These are phyloP conservation scores for Cantharellus cinnabarinus DNA, from an alignment of 768 basidiomycete genomes.

Conservation along the genomic window DNA sequence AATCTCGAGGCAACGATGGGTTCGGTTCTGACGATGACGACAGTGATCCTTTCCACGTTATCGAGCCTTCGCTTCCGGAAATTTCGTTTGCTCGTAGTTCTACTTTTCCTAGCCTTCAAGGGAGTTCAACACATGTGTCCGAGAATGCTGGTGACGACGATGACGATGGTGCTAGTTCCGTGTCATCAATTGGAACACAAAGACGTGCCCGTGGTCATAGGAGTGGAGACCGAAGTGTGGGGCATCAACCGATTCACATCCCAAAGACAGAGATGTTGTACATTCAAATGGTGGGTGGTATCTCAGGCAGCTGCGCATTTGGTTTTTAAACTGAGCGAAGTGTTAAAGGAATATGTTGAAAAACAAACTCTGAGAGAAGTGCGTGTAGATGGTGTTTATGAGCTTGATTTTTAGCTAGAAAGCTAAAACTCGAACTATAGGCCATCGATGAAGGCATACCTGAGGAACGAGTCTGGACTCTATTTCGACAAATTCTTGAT, in stretches of 20 bases:
- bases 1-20: constrained; percentile 2
- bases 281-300: constrained; percentile 63
- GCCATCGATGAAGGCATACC: constrained; percentile 54
- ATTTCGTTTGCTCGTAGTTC: constrained; percentile 22
- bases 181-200: constrained; percentile 1
- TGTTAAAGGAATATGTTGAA: constrained; percentile 62
- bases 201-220: no score
- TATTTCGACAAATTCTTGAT: constrained; percentile 79
- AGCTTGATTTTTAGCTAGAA: neutral
- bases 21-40: constrained; percentile 11
- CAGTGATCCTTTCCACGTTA: constrained; percentile 37
- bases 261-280: constrained; percentile 39
- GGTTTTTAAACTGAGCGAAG: no score
- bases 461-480: constrained; percentile 73
- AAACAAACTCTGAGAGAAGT: constrained; percentile 80
- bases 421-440: constrained; percentile 21
- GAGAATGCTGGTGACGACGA: constrained; percentile 22
- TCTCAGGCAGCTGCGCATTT: no score
- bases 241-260: neutral
- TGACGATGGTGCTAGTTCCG: constrained; percentile 13
- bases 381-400: constrained; percentile 7
- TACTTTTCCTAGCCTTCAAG: constrained; percentile 75
- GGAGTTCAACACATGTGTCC: neutral
- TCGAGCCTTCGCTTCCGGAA: constrained; percentile 31
- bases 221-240: no score